Evolutionary conservation across 2,329 filamentous ascomycete species (phyloP), one percentile per base, ranked within the genome.

Genomic region (Zymoseptoria crescenta): DNA sequence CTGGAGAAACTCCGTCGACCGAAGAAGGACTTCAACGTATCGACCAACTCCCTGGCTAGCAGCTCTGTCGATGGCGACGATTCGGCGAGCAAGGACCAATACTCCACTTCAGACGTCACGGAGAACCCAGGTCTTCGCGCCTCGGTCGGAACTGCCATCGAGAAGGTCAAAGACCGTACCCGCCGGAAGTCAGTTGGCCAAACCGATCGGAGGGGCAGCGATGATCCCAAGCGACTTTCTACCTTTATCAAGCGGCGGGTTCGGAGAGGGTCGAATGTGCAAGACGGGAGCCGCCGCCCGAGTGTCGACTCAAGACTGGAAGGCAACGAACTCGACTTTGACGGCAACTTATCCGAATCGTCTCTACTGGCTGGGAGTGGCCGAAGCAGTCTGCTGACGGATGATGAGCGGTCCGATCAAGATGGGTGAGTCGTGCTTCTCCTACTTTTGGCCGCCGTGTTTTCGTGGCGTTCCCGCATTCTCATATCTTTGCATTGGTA

Each of bases 381-480:
- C 24, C 67, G 74, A 49, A 79, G 77, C 74, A 80, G 77, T 67
- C 74, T 81, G 53, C 67, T 78, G 57, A 80, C 78, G 16, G 77
- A 80, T 62, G 77, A 80, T 61, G 79, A 81, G 49, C 49, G 55
- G 63, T 79, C 77, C 30, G 81, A 83, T 52, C 64, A 60, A n/a
- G 65, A 69, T 56, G 64, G 66, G 72, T 73, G 64, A 66, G 71
- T 72, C 19, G 54, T n/a, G 24, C 7, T 29, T 54, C 35, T 45
- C n/a, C 35, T 45, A 45, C 35, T 45, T 16, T 10, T 45, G 35
- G 35, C n/a, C 35, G 13, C n/a, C 16, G 35, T 16, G 6, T 45
- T 45, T 16, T 16, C 5, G n/a, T 16, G 35, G 35, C 13, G 16
- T 45, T 16, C 35, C n/a, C n/a, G 35, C n/a, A 45, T 16, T 16